Conservation (phyloP, 257 asterid species). For the Mitragyna speciosa region DNA sequence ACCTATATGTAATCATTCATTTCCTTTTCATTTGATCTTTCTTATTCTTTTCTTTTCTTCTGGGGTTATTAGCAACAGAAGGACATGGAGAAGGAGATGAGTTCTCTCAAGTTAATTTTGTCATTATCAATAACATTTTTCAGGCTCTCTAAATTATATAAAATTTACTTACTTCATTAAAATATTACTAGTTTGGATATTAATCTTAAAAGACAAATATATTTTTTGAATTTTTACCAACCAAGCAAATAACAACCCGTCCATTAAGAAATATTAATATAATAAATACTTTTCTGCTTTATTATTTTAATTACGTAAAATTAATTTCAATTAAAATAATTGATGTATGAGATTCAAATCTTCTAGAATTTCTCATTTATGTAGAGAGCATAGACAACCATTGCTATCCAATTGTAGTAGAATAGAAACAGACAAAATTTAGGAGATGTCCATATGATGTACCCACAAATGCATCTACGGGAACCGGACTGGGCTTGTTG, state of each 20-base stretch:
- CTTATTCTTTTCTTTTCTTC: neutral
- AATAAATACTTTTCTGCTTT: neutral
- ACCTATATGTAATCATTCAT: neutral
- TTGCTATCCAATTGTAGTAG: too few relatives aligned
- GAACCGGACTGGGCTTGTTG: neutral
- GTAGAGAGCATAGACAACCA: neutral
- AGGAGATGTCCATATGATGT: neutral
- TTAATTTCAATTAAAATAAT: neutral
- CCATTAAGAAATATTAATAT: neutral
- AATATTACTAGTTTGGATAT: too few relatives aligned
- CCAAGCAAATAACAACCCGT: neutral
- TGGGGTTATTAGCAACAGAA: neutral
- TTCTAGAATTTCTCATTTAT: neutral
- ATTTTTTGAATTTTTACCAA: neutral
- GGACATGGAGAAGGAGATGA: neutral
- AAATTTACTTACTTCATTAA: too few relatives aligned
- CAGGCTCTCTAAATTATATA: too few relatives aligned
- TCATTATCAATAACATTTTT: neutral
- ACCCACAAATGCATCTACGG: neutral
- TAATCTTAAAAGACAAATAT: too few relatives aligned
- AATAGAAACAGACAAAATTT: too few relatives aligned
- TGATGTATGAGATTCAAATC: neutral
- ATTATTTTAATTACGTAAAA: neutral
- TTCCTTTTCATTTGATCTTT: neutral
- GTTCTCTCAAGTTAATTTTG: neutral